A percentile compares a stretch with the other conserved stretches of the same genome.
These are phyloP conservation scores for Microdochium trichocladiopsis DNA, from an alignment of 2,329 filamentous ascomycete genomes.

Conservation along the genomic window DNA sequence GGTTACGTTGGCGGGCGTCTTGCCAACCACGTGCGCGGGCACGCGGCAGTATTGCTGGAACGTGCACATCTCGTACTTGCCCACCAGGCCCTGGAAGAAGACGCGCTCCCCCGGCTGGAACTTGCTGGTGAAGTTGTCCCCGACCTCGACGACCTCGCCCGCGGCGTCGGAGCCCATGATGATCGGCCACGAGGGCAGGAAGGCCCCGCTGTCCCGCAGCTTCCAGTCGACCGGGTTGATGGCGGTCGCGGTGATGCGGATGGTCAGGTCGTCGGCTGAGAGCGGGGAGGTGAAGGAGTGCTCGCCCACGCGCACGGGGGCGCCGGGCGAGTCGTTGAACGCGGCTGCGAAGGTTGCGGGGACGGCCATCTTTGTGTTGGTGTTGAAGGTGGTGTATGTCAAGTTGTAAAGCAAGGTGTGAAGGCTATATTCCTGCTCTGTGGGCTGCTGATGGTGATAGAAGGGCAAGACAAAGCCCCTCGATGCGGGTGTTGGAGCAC, in stretches of 20 bases:
- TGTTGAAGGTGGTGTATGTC: too few relatives aligned
- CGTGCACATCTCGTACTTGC: slow-evolving; percentile 17
- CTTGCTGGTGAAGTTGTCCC: slow-evolving; percentile 8
- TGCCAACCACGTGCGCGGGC: slow-evolving; percentile 20
- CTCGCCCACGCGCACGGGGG: neutral
- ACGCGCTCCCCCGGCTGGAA: slow-evolving; percentile 16
- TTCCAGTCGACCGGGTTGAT: slow-evolving; percentile 29
- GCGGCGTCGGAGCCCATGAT: slow-evolving; percentile 16
- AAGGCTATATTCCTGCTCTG: too few relatives aligned
- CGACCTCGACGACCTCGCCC: slow-evolving; percentile 10
- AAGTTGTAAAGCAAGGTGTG: too few relatives aligned
- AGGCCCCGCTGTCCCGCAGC: slow-evolving; percentile 18
- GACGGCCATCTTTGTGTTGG: neutral
- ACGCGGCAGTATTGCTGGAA: slow-evolving; percentile 29
- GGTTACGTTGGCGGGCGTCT: slow-evolving; percentile 19
- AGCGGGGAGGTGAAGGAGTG: slow-evolving; percentile 8
- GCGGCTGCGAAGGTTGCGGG: neutral
- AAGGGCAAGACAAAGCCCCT: too few relatives aligned
- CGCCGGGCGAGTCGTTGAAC: neutral
- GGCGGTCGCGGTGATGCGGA: slow-evolving; percentile 15
- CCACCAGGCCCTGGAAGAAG: slow-evolving; percentile 26
- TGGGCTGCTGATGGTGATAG: too few relatives aligned
- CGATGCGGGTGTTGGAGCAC: too few relatives aligned
- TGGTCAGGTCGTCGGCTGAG: slow-evolving; percentile 3
- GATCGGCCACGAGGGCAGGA: slow-evolving; percentile 9